Base-by-base conservation (phyloP, 1,284 basidiomycete species). In the Erythrobasidium hasegawianum region DNA sequence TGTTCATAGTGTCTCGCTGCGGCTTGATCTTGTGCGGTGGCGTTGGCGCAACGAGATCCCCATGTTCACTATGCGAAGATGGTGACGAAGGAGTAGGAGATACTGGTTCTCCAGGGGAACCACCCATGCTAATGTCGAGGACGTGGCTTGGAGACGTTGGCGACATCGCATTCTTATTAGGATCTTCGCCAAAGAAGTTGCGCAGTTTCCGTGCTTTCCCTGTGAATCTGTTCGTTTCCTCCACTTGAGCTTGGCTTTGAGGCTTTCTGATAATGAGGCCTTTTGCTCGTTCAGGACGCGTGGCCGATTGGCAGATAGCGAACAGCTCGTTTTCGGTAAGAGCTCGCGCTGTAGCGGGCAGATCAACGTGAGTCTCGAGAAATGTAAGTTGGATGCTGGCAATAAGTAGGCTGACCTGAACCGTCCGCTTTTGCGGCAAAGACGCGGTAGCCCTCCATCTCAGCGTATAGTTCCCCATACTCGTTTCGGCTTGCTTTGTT, bases 301-400 rank as follows among this genome's bases (percentile, higher is more conserved):
- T 86, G 55, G 89, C 85, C 2, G 88, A 86, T 64, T 90, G 88
- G 74, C 94, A 97, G 40, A 97, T 86, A 0, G 86, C 83, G 65
- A 96, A 80, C 0, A 99, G 80, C 72, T 93, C 89, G 2, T 83
- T 83, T 75, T 95, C 91, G 10, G 86, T 87, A n/a, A 97, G 79
- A 0, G 89, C 84, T 72, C 84, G 83, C 20, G 64, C 24, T 24
- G 13, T 0, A 7, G 14, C 5, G 33, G 13, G 33, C n/a, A 8
- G 18, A 14, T 27, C 54, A 1, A 13, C 16, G n/a, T n/a, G n/a
- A n/a, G n/a, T n/a, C n/a, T n/a, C n/a, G n/a, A n/a, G n/a, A n/a
- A n/a, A n/a, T n/a, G n/a, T n/a, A n/a, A n/a, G n/a, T n/a, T n/a
- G n/a, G n/a, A n/a, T n/a, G n/a, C n/a, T n/a, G n/a, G n/a, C n/a